A percentile compares a stretch with the other conserved stretches of the same genome.
These are phyloP conservation scores for Erodium chrysanthum DNA, from an alignment of 441 rosid genomes.

Conservation along the genomic window DNA sequence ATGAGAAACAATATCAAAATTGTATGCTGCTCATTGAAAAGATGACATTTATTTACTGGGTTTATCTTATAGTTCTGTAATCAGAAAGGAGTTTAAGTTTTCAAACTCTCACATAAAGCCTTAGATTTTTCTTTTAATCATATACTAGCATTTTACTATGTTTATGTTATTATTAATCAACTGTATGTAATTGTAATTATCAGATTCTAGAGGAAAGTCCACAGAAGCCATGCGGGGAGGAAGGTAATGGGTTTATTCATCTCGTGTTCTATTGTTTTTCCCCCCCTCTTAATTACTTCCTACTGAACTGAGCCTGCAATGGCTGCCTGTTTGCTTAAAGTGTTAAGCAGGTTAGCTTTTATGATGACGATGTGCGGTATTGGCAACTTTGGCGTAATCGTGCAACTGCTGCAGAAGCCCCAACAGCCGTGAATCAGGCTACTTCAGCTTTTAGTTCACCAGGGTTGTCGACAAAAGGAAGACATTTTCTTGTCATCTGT, in stretches of 20 bases:
- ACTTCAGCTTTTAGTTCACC: conserved; percentile 75
- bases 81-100: not conserved
- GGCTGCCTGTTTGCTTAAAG: conserved; percentile 27
- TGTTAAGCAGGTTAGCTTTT: conserved; percentile 91
- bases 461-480: conserved; percentile 82
- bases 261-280: not conserved
- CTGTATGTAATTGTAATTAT: not conserved
- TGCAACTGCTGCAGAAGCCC: conserved; percentile 88
- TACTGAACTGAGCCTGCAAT: conserved; percentile 8
- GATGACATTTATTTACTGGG: not conserved
- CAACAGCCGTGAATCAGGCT: conserved; percentile 67
- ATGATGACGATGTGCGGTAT: conserved; percentile 85
- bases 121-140: not conserved
- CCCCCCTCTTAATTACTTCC: not conserved
- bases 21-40: not conserved
- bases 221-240: conserved; percentile 96
- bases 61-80: not conserved
- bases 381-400: conserved; percentile 96
- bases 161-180: not conserved
- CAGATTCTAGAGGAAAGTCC: conserved; percentile 74
- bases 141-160: not conserved
- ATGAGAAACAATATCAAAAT: not conserved
- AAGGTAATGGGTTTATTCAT: conserved; percentile 37
- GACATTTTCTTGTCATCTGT: conserved; percentile 93
- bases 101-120: not conserved